A percentile compares a stretch with the other conserved stretches of the same genome.
Conservation (phyloP, 805 yeast species). For the Pichia thaimueangensis region DNA sequence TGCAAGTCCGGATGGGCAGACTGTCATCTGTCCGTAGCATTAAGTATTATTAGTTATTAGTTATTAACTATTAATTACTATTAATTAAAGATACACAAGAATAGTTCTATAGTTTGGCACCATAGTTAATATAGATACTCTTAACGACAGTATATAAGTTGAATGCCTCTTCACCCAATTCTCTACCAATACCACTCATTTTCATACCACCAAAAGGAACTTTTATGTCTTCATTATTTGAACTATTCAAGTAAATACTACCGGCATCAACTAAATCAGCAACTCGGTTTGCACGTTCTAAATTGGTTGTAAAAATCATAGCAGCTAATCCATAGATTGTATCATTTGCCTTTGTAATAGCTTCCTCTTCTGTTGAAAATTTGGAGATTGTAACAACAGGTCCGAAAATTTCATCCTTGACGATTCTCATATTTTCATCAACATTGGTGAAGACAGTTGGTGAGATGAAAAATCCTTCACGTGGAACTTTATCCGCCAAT, state of each 20-base stretch:
- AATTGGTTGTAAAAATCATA: conserved; percentile 66
- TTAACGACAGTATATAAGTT: conserved; percentile 66
- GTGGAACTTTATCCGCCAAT: conserved; percentile 32
- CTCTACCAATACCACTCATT: conserved; percentile 75
- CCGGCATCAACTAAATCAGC: conserved; percentile 54
- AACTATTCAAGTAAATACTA: conserved; percentile 62
- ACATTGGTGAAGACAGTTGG: conserved; percentile 78
- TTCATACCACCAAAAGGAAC: conserved; percentile 82
- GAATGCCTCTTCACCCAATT: conserved; percentile 70
- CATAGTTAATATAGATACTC: conserved; percentile 54
- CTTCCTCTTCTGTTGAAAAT: conserved; percentile 65
- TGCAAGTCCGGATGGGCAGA: no score
- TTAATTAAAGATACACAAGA: no score
- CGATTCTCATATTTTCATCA: conserved; percentile 55
- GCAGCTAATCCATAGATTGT: conserved; percentile 78
- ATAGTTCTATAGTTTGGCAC: conserved; percentile 30
- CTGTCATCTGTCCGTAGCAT: no score
- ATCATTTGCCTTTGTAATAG: conserved; percentile 59
- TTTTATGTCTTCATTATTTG: conserved; percentile 56
- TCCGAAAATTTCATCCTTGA: conserved; percentile 80
- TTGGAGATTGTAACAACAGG: conserved; percentile 71
- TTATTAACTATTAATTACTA: no score
- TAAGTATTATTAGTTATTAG: no score
- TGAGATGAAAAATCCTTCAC: conserved; percentile 58
- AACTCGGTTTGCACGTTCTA: conserved; percentile 51